A percentile compares a stretch with the other conserved stretches of the same genome.
phyloP scores from a whole-genome alignment of 768 basidiomycete species.

The Leccinum boreale region DNA sequence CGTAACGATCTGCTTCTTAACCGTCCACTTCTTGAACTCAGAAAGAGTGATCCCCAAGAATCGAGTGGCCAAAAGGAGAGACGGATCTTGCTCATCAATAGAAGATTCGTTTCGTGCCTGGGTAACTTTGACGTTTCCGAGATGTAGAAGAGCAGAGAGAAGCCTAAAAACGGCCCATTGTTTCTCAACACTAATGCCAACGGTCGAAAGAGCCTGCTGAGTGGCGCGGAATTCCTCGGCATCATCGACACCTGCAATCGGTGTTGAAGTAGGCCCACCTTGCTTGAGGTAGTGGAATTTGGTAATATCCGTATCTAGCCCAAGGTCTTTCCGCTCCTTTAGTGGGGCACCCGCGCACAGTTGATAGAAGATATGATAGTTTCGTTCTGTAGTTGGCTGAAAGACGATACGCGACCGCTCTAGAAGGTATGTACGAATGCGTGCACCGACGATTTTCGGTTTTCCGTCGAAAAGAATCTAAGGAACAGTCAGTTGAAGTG shows the following conservation, averaged over 20 bases:
- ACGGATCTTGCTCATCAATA: slow-evolving; percentile 79
- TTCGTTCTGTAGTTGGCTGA: slow-evolving; percentile 94
- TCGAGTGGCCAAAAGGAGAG: slow-evolving; percentile 76
- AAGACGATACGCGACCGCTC: slow-evolving; percentile 98
- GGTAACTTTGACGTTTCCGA: slow-evolving; percentile 95
- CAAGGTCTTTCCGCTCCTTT: slow-evolving; percentile 94
- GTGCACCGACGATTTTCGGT: slow-evolving; percentile 96
- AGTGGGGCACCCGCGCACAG: slow-evolving; percentile 94
- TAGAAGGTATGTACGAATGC: slow-evolving; percentile 97
- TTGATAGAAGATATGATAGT: slow-evolving; percentile 99
- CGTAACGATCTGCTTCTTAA: slow-evolving; percentile 96
- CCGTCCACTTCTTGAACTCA: slow-evolving; percentile 98
- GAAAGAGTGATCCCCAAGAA: slow-evolving; percentile 86
- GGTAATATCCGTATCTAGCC: slow-evolving; percentile 77
- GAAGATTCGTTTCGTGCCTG: slow-evolving; percentile 77
- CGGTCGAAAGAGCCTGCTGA: slow-evolving; percentile 92
- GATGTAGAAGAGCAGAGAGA: slow-evolving; percentile 88
- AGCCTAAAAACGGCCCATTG: slow-evolving; percentile 98
- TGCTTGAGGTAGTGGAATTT: slow-evolving; percentile 93
- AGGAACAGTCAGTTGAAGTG: not conserved
- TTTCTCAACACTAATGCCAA: slow-evolving; percentile 95
- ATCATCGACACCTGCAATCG: slow-evolving; percentile 92
- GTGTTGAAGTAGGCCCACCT: slow-evolving; percentile 83
- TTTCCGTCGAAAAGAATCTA: slow-evolving; percentile 96
- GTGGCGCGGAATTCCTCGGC: slow-evolving; percentile 92